These are phyloP conservation scores for Datura wrightii DNA, from an alignment of 257 asterid genomes.

Conservation along the genomic window DNA sequence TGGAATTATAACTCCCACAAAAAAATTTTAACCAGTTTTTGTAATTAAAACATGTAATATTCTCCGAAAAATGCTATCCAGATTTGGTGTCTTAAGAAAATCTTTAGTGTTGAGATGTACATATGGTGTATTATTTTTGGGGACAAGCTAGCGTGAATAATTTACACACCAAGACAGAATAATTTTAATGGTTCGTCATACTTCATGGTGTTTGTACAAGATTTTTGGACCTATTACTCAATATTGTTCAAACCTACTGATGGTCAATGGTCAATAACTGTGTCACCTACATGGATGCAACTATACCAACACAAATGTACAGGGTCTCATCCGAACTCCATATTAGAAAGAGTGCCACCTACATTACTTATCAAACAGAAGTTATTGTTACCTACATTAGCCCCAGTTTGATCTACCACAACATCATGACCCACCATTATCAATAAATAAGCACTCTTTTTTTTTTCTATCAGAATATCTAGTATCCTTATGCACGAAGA, in stretches of 20 bases:
- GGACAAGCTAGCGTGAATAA: neutral
- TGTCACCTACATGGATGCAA: slow-evolving; percentile 6
- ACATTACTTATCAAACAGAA: slow-evolving; percentile 17
- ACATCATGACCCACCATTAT: neutral
- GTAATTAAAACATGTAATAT: slow-evolving; percentile 3
- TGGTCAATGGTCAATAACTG: neutral
- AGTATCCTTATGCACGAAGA: neutral
- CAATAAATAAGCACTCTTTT: neutral
- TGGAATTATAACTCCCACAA: neutral
- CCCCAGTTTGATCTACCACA: neutral
- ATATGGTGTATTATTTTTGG: neutral
- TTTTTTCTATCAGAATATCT: neutral
- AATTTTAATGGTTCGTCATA: neutral
- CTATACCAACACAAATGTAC: neutral
- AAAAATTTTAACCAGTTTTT: neutral
- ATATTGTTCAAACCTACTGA: neutral
- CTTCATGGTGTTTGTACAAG: neutral
- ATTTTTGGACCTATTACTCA: neutral
- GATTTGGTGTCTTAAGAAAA: neutral
- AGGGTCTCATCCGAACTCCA: neutral
- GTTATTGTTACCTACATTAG: neutral
- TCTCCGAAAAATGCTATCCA: neutral
- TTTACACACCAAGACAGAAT: neutral
- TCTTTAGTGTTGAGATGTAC: neutral
- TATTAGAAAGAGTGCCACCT: slow-evolving; percentile 2